Percentiles rank a stretch among this genome's conserved stretches.
Evolutionary conservation across 768 basidiomycete species (phyloP).

Genomic region (Suillus lakei): DNA sequence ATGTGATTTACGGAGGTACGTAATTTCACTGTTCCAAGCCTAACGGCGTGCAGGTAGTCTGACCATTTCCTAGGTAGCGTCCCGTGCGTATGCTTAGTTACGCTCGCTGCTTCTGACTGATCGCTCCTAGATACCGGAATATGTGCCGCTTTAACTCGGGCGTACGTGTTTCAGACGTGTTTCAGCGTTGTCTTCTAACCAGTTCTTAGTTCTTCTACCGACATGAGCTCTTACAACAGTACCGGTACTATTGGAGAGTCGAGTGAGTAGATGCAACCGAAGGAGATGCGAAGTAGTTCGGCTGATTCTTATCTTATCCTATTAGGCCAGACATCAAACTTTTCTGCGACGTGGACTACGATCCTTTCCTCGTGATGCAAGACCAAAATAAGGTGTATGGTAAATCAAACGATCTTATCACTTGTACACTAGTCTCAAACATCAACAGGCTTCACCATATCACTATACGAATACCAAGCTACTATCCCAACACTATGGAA

Average conservation of each 20-base stretch:
- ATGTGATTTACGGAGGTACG: conserved; percentile 70
- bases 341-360: conserved; percentile 80
- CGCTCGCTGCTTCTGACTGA: conserved; percentile 9
- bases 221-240: conserved; percentile 75
- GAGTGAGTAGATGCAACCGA: conserved; percentile 56
- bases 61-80: conserved; percentile 59
- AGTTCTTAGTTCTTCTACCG: conserved; percentile 75
- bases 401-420: conserved; percentile 22
- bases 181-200: conserved; percentile 5
- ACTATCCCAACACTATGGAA: conserved; percentile 87
- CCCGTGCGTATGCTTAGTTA: conserved; percentile 51
- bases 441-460: conserved; percentile 72
- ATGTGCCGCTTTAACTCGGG: conserved; percentile 97
- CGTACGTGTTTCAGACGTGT: conserved; percentile 44
- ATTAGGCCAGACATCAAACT: conserved; percentile 74
- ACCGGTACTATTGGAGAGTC: conserved; percentile 90
- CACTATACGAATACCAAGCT: conserved; percentile 75
- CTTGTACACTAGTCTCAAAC: conserved; percentile 23
- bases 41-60: conserved; percentile 11
- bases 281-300: conserved; percentile 2
- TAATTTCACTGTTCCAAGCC: not conserved
- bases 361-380: conserved; percentile 84
- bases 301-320: conserved; percentile 5
- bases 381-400: conserved; percentile 85
- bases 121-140: conserved; percentile 70